Evolutionary conservation across 106 monocot species (phyloP).

Genomic region (Dendrobium chrysotoxum): DNA sequence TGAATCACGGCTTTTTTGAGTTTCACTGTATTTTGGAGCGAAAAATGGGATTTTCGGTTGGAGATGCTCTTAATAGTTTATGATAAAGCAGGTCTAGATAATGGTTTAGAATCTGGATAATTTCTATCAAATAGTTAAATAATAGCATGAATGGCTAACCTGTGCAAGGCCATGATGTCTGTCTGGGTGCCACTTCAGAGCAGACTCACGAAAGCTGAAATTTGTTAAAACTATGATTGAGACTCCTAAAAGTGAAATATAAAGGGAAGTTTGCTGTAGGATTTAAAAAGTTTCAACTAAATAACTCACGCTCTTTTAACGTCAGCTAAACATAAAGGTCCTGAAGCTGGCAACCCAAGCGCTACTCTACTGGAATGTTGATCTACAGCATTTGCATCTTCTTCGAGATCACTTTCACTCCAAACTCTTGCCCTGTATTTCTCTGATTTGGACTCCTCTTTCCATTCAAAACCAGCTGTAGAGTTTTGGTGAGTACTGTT

Average conservation of each 20-base stretch:
- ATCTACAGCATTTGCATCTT: constrained; percentile 27
- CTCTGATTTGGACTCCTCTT: constrained; percentile 34
- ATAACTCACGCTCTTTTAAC: constrained; percentile 80
- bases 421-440: constrained; percentile 32
- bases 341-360: constrained; percentile 73
- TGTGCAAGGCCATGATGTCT: constrained; percentile 75
- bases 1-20: too few species aligned
- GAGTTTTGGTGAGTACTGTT: constrained; percentile 19
- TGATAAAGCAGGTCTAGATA: too few species aligned
- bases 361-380: constrained; percentile 41
- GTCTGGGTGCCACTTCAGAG: constrained; percentile 90
- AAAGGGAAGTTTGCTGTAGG: not conserved
- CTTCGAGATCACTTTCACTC: constrained; percentile 80
- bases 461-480: constrained; percentile 57
- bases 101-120: not conserved
- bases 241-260: not conserved
- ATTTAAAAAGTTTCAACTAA: not conserved
- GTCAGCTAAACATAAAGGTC: constrained; percentile 61
- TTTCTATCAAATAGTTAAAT: not conserved
- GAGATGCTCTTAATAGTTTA: too few species aligned
- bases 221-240: not conserved
- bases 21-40: too few species aligned
- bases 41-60: too few species aligned
- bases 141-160: constrained; percentile 18
- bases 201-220: constrained; percentile 65